phyloP scores from a whole-genome alignment of 106 monocot genomes.

The Alisma plantagoaquatica region DNA sequence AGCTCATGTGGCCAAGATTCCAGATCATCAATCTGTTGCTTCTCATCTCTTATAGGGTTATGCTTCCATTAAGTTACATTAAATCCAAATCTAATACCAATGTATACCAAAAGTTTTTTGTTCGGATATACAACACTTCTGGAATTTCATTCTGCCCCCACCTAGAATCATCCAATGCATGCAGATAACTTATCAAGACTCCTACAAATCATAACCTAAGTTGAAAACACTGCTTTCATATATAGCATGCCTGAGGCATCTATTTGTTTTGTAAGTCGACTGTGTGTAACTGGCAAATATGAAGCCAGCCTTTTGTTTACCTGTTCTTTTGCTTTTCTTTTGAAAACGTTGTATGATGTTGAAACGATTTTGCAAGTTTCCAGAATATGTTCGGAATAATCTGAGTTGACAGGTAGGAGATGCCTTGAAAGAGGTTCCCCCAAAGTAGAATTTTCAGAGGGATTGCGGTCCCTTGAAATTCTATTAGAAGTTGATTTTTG shows the following conservation, averaged over 20 bases:
- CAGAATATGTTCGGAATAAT: slow-evolving; percentile 23
- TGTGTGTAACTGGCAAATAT: background rate
- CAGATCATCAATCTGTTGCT: too few relatives aligned
- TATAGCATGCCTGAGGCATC: background rate
- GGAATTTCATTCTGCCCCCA: too few relatives aligned
- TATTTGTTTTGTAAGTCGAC: background rate
- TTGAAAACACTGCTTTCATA: background rate
- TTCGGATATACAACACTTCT: too few relatives aligned
- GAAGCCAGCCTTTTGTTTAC: slow-evolving; percentile 18
- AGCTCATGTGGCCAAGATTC: too few relatives aligned
- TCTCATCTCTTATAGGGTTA: too few relatives aligned
- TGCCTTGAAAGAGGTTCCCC: slow-evolving; percentile 17
- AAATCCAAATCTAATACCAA: too few relatives aligned
- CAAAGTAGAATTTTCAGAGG: slow-evolving; percentile 7
- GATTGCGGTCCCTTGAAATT: slow-evolving; percentile 6
- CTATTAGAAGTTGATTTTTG: slow-evolving; percentile 30
- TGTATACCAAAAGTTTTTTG: too few relatives aligned
- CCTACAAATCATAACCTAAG: background rate
- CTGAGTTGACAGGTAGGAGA: slow-evolving; percentile 23
- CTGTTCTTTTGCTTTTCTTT: slow-evolving; percentile 77
- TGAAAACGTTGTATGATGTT: slow-evolving; percentile 58
- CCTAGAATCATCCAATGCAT: too few relatives aligned
- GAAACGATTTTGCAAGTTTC: slow-evolving; percentile 78
- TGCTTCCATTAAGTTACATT: too few relatives aligned
- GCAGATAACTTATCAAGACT: too few relatives aligned